Evolutionary conservation across 495 filamentous ascomycete species (phyloP).

Genomic region (Hyaloscypha bicolor): DNA sequence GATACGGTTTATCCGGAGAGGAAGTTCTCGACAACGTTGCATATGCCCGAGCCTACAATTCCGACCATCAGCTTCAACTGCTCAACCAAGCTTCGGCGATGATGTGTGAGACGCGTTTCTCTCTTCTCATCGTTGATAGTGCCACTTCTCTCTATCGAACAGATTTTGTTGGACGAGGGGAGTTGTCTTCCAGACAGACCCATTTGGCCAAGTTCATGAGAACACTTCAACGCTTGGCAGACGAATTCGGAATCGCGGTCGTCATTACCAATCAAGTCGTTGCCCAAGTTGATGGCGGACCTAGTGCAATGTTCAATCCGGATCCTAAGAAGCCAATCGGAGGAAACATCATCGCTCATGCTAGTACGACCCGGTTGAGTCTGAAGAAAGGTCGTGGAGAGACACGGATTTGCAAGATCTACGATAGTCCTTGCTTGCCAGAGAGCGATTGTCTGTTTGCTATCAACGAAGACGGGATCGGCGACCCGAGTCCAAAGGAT

Average conservation of each 20-base stretch:
- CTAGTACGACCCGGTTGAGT: slow-evolving; percentile 86
- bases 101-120: slow-evolving; percentile 99
- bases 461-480: slow-evolving; percentile 95
- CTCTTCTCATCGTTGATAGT: slow-evolving; percentile 90
- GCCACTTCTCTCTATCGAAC: slow-evolving; percentile 95
- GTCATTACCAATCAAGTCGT: slow-evolving; percentile 99
- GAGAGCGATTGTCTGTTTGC: slow-evolving; percentile 97
- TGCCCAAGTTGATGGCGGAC: slow-evolving; percentile 95
- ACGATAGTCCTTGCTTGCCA: slow-evolving; percentile 94
- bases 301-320: slow-evolving; percentile 96
- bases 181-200: slow-evolving; percentile 84
- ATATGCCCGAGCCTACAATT: slow-evolving; percentile 97
- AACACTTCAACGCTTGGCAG: slow-evolving; percentile 87
- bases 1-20: slow-evolving; percentile 92
- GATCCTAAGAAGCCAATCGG: slow-evolving; percentile 99
- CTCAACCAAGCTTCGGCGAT: slow-evolving; percentile 93
- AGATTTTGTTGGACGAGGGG: slow-evolving; percentile 92
- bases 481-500: slow-evolving; percentile 94
- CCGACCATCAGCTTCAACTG: slow-evolving; percentile 92
- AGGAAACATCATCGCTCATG: slow-evolving; percentile 97
- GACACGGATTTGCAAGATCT: slow-evolving; percentile 97
- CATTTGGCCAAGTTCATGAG: slow-evolving; percentile 98
- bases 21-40: slow-evolving; percentile 98
- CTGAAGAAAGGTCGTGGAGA: slow-evolving; percentile 94
- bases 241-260: slow-evolving; percentile 97